A percentile compares a stretch with the other conserved stretches of the same genome.
Evolutionary conservation across 1,284 basidiomycete genomes (phyloP).

Genomic region (Heterobasidion irregulare): DNA sequence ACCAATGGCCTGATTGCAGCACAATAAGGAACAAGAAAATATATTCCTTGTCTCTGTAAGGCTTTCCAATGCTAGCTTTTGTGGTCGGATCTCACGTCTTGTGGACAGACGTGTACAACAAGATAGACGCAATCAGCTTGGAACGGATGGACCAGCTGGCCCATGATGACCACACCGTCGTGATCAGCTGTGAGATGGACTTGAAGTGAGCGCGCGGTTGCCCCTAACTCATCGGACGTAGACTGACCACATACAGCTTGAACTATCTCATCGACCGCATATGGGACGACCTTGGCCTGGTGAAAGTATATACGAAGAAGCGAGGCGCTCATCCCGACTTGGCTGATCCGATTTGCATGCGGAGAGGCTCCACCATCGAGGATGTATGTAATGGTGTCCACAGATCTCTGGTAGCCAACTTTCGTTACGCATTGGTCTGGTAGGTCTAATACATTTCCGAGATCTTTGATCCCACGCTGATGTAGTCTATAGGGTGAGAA

Average conservation of each 20-base stretch:
- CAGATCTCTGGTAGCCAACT: conserved; percentile 82
- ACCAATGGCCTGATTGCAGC: conserved; percentile 5
- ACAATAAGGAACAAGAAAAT: conserved; percentile 78
- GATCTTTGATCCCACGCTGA: background rate
- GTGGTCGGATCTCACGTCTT: conserved; percentile 3
- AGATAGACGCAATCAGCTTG: conserved; percentile 86
- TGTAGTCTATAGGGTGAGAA: conserved; percentile 8
- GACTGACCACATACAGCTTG: conserved; percentile 39
- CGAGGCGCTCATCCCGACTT: conserved; percentile 91
- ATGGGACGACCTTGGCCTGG: conserved; percentile 82
- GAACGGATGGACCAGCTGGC: conserved; percentile 88
- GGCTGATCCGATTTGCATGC: conserved; percentile 86
- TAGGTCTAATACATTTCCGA: conserved; percentile 25
- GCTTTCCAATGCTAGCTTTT: background rate
- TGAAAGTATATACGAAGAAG: conserved; percentile 96
- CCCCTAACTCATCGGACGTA: background rate
- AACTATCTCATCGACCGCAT: conserved; percentile 85
- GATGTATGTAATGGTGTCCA: conserved; percentile 91
- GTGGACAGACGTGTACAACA: conserved; percentile 85
- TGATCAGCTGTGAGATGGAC: conserved; percentile 91
- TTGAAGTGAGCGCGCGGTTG: conserved; percentile 53
- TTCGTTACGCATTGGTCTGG: conserved; percentile 90
- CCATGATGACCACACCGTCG: conserved; percentile 80
- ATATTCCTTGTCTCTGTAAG: conserved; percentile 80
- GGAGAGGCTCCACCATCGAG: conserved; percentile 92